Evolutionary conservation across 2,329 filamentous ascomycete genomes (phyloP).

Genomic region (Colletotrichum filicis): DNA sequence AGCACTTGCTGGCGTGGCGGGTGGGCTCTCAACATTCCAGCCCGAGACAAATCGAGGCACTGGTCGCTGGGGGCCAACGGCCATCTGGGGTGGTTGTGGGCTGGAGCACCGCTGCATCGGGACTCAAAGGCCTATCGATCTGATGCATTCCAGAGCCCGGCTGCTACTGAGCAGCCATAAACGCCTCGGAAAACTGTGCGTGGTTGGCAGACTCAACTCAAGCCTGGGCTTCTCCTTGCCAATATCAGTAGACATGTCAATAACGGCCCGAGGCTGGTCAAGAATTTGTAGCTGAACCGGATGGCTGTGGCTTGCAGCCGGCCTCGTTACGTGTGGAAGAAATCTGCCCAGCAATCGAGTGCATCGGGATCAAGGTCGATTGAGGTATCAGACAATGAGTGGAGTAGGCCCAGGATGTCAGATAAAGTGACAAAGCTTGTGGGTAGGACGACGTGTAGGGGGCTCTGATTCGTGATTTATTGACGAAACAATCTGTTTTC

Average conservation of each 20-base stretch:
- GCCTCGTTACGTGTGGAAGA: too few relatives aligned
- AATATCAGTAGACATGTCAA: neutral
- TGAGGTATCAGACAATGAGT: neutral
- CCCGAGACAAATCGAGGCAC: neutral
- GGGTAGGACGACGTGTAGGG: neutral
- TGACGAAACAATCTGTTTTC: neutral
- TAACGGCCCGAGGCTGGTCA: neutral
- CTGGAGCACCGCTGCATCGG: neutral
- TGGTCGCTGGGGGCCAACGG: neutral
- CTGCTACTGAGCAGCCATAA: neutral
- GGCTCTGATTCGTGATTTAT: slow-evolving; percentile 22
- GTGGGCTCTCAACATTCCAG: slow-evolving; percentile 24
- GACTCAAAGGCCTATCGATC: slow-evolving; percentile 2
- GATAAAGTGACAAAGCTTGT: neutral
- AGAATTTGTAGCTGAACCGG: neutral
- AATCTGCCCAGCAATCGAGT: too few relatives aligned
- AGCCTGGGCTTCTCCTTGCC: neutral
- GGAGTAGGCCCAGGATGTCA: too few relatives aligned
- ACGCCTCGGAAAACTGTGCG: neutral
- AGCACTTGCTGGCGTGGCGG: slow-evolving; percentile 26
- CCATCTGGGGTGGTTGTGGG: neutral
- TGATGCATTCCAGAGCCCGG: slow-evolving; percentile 14
- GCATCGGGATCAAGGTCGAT: neutral
- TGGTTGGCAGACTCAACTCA: slow-evolving; percentile 7
- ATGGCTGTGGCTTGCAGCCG: neutral